phyloP scores from a whole-genome alignment of 2,329 filamentous ascomycete species.

The Reticulascus tulasneorum region DNA sequence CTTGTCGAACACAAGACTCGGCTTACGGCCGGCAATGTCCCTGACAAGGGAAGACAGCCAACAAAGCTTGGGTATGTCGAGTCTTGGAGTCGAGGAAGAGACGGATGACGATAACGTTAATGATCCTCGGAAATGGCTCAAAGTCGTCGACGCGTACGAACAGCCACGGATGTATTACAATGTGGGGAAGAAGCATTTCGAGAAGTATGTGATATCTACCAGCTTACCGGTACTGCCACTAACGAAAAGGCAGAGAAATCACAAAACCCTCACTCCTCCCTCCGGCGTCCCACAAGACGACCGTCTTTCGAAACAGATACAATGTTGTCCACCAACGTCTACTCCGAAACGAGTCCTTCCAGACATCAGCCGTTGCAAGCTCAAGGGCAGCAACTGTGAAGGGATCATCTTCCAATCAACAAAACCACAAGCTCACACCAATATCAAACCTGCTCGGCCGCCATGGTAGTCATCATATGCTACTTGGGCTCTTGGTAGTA shows the following conservation, averaged over 20 bases:
- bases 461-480: constrained; percentile 77
- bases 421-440: constrained; percentile 82
- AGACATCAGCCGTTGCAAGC: constrained; percentile 71
- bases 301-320: constrained; percentile 84
- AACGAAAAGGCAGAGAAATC: constrained; percentile 43
- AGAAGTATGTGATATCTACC: constrained; percentile 48
- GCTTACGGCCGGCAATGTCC: constrained; percentile 42
- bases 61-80: constrained; percentile 60
- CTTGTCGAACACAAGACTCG: constrained; percentile 51
- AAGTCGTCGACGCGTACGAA: constrained; percentile 76
- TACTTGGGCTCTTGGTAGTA: constrained; percentile 77
- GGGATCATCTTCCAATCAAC: constrained; percentile 58
- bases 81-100: constrained; percentile 47
- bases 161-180: constrained; percentile 80
- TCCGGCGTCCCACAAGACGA: constrained; percentile 73
- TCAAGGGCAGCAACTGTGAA: constrained; percentile 48
- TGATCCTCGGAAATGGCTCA: constrained; percentile 79
- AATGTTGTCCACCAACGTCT: constrained; percentile 89
- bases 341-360: constrained; percentile 89
- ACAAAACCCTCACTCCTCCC: constrained; percentile 70
- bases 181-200: constrained; percentile 82
- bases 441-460: constrained; percentile 74
- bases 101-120: constrained; percentile 55
- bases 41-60: constrained; percentile 58
- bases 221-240: constrained; percentile 7